Evolutionary conservation across 768 basidiomycete genomes (phyloP), one percentile per base, ranked within the genome.

Genomic region (Paxillus involutus): DNA sequence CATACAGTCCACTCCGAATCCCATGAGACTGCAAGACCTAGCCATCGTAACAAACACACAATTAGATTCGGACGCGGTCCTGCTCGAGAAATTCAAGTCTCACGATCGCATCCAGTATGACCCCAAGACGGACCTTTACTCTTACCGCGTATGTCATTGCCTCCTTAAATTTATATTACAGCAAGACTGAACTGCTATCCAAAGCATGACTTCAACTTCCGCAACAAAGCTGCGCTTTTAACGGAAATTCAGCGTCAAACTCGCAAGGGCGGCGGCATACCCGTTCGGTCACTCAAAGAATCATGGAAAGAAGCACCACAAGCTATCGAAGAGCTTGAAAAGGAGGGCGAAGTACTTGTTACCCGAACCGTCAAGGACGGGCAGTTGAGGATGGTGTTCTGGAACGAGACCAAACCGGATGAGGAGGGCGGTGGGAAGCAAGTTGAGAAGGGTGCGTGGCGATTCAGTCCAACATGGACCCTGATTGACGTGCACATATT

Each of bases 321-420:
- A 42, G 90, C 89, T 0, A 86, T 95, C 42, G 91, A 94, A 65
- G 91, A 94, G 69, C 77, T 95, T n/a, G 91, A 93, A 68, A 82
- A 88, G 64, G 88, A 91, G 61, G 92, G 91, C 0, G 89, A 93
- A 52, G 90, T 94, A 1, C 78, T 94, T 39, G 89, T 93, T n/a
- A 94, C 89, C 16, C 80, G 93, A 43, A 90, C 90, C 0, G 73
- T 81, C 45, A 94, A 92, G 65, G 91, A 94, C 61, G 88, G 88
- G 0, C 86, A 90, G 59, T 73, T 89, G 65, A 80, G 86, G 48
- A 88, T 89, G 83, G 91, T 92, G 1, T 93, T 92, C 61, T 94
- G 88, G 86, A 94, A 94, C 59, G 91, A 94, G 69, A 81, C 93
- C 55, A 89, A 89, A 63, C 84, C 87, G 1, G 83, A 77, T 26